Evolutionary conservation across 2,329 filamentous ascomycete genomes (phyloP), one percentile per base, ranked within the genome.

Genomic region (Ophiostoma piceae): DNA sequence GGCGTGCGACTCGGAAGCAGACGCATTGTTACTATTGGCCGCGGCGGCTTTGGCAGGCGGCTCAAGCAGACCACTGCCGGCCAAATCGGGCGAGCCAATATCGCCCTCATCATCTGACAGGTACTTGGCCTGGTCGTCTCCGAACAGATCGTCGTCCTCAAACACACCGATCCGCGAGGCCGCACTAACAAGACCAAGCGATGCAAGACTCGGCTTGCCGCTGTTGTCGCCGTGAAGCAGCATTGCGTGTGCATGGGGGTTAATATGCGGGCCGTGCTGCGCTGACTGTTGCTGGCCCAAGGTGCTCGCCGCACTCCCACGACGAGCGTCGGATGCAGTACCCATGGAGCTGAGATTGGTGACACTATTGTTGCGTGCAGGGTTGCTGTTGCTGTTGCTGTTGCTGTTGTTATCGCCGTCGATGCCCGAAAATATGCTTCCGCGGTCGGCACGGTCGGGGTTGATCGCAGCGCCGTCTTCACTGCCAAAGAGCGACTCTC

Each of bases 131-230:
- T 71, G 71, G 76, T 96, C 92, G 73, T 98, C 94, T 1, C 89
- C 90, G 77, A 97, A 98, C 5, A 99, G 85, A 76, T 98, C 92
- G 76, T 98, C 92, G 74, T 97, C 92, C 7, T 92, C 88, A 78
- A 99, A 99, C 1, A 99, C 95, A 1, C 94, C 94, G 71, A 94
- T 93, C 29, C 92, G 89, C 19, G 92, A 92, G 16, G 92, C 91
- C 6, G 90, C 90, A 71, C 92, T 96, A 1, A 99, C 92, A 5
- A 99, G 85, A 0, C 95, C 95, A 2, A 99, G 81, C 0, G 95
- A 97, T 12, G 94, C 90, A 73, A 99, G 88, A 76, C 92, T 99
- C 32, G 93, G 94, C 78, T 91, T 96, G 37, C 88, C 85, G 47
- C 76, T 67, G 41, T 65, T 68, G 65, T 60, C 62, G 41, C 67